These are phyloP conservation scores for Phyllosticta capitalensis DNA, from an alignment of 2,329 filamentous ascomycete species.

Conservation along the genomic window DNA sequence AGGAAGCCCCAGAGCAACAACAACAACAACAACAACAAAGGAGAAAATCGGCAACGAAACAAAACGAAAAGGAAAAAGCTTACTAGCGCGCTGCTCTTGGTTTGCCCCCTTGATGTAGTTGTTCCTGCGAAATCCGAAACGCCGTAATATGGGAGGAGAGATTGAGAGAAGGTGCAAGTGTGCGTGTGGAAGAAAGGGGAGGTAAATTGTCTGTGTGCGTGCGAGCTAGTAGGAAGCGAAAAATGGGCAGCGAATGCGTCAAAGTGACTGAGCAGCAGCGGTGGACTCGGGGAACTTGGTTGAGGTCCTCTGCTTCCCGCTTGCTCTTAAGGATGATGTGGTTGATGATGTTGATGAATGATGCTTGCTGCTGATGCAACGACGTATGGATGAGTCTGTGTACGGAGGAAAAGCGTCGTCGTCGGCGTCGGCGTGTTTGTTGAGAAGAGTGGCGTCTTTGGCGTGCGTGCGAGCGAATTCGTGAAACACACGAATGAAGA, in stretches of 20 bases:
- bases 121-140: neutral
- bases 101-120: neutral
- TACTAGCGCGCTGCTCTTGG: slow-evolving; percentile 10
- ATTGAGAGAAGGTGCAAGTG: neutral
- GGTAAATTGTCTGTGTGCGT: neutral
- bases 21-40: neutral
- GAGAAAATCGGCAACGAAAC: neutral
- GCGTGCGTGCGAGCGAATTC: neutral
- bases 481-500: neutral
- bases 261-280: neutral
- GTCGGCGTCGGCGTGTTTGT: neutral
- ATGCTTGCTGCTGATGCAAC: too few relatives aligned
- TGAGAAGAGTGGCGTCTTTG: neutral
- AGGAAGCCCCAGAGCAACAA: too few relatives aligned
- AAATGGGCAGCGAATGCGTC: neutral
- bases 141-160: neutral
- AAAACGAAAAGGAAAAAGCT: slow-evolving; percentile 8
- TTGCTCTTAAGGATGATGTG: neutral
- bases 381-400: neutral
- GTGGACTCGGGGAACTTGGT: neutral
- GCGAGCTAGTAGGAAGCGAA: neutral
- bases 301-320: neutral
- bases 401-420: neutral
- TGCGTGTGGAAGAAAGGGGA: slow-evolving; percentile 1
- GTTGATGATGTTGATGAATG: neutral